Evolutionary conservation across 129 eudicot species (phyloP).

Genomic region (Silybum marianum): DNA sequence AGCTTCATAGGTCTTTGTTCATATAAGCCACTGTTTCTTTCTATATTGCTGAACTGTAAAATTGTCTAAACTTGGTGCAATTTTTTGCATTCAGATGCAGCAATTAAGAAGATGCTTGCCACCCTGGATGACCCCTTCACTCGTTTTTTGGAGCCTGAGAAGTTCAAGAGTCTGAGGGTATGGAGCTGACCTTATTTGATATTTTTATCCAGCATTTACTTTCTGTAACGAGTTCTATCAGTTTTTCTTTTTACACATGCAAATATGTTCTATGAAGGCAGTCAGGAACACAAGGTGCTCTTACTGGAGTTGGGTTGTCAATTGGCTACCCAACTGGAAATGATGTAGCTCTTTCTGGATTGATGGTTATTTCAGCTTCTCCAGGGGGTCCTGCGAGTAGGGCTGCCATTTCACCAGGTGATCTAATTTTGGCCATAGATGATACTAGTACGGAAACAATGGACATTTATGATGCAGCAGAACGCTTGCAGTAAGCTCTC

Average conservation of each 20-base stretch:
- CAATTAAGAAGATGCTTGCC: slow-evolving; percentile 91
- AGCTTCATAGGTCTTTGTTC: not conserved
- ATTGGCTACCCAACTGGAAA: slow-evolving; percentile 79
- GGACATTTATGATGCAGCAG: slow-evolving; percentile 98
- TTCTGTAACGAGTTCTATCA: slow-evolving; percentile 8
- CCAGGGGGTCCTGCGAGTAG: slow-evolving; percentile 94
- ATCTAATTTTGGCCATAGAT: slow-evolving; percentile 73
- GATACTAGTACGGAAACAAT: slow-evolving; percentile 72
- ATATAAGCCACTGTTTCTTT: not conserved
- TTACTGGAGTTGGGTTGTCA: slow-evolving; percentile 92
- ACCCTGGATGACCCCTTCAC: slow-evolving; percentile 97
- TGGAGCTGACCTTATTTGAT: slow-evolving; percentile 33
- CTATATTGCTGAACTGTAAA: not conserved
- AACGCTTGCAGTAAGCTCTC: slow-evolving; percentile 78
- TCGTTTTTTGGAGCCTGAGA: slow-evolving; percentile 91
- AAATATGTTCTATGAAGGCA: slow-evolving; percentile 80
- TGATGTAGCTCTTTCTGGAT: slow-evolving; percentile 70
- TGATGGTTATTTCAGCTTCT: slow-evolving; percentile 88
- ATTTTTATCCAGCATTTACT: not conserved
- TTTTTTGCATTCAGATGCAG: slow-evolving; percentile 55
- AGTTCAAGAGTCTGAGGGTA: slow-evolving; percentile 94
- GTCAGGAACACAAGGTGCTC: slow-evolving; percentile 96
- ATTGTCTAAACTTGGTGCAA: slow-evolving; percentile 13
- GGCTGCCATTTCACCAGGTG: slow-evolving; percentile 83
- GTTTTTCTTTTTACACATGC: slow-evolving; percentile 20